Evolutionary conservation across 768 basidiomycete genomes (phyloP), one percentile per base, ranked within the genome.

Genomic region (Porphyrellus cyaneotinctus): DNA sequence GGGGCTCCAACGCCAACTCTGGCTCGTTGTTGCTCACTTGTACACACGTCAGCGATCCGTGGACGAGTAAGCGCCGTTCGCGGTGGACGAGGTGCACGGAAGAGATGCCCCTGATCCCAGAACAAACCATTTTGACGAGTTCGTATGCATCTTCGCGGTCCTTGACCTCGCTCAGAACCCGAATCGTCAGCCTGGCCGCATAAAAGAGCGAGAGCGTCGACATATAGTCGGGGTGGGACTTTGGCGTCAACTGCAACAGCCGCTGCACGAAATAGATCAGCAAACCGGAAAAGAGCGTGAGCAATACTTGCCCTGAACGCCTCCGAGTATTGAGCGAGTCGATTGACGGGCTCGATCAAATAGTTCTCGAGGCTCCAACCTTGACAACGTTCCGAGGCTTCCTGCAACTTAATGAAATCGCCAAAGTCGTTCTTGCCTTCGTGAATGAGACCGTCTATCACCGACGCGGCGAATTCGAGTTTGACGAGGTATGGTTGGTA

Each of bases 401-500:
- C 80, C 60, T 87, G 83, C 56, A 97, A 74, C 56, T 78, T 70
- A 9, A 95, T 76, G 64, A 94, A 97, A 67, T 92, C 90, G 1
- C 88, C 89, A 69, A 97, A 88, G 58, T 94, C 88, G 60, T 74
- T 83, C 30, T 71, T 68, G n/a, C 67, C 64, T 53, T 84, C 79
- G 3, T 68, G 64, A 41, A 73, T 68, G 57, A 85, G 70, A 18
- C 69, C 62, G 43, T 80, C 77, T 37, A 89, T 81, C 50, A 76
- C 63, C 15, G 74, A 66, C 1, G 78, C 77, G 0, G 86, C 80
- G 32, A 76, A 75, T 41, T 85, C 84, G 32, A 94, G 76, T 42
- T 82, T 75, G 17, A 88, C 84, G 6, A 95, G 71, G 68, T 94
- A 95, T 18, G 91, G 87, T 66, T 93, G 91, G 59, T 97, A 91